These are phyloP conservation scores for Trypanosoma mega DNA, from an alignment of 208 protist genomes.

Conservation along the genomic window DNA sequence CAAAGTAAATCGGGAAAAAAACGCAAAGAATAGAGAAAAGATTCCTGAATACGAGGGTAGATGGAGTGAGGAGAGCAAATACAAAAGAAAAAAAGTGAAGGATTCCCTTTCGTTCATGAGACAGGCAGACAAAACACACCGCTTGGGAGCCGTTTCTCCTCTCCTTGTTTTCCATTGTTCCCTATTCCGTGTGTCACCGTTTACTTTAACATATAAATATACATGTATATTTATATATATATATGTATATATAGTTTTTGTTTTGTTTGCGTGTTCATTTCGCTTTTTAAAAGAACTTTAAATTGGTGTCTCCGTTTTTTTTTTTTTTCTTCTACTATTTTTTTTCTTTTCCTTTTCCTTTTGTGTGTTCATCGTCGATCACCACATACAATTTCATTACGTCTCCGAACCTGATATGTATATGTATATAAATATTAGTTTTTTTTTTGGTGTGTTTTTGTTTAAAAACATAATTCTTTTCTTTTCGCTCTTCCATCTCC, in stretches of 20 bases:
- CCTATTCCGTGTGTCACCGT: neutral
- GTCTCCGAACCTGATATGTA: neutral
- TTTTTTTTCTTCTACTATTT: neutral
- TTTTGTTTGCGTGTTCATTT: neutral
- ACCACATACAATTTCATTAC: neutral
- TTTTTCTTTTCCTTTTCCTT: constrained; percentile 9
- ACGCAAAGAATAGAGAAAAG: too few relatives aligned
- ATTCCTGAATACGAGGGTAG: too few relatives aligned
- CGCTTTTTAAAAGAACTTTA: too few relatives aligned
- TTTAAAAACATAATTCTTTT: neutral
- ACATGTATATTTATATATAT: neutral
- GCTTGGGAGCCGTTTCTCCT: too few relatives aligned
- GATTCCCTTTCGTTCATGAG: too few relatives aligned
- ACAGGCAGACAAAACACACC: too few relatives aligned
- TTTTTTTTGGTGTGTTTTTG: neutral
- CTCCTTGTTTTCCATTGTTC: too few relatives aligned
- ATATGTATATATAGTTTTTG: neutral
- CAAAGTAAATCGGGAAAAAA: too few relatives aligned
- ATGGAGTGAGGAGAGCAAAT: too few relatives aligned
- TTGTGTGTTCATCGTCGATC: neutral
- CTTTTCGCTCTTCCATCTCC: too few relatives aligned
- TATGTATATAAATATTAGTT: constrained; percentile 9
- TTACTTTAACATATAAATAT: neutral
- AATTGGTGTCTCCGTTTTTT: too few relatives aligned
- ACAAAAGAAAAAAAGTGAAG: too few relatives aligned